Base-by-base conservation (phyloP, 208 protist species). In the Crithidia expoeki region DNA sequence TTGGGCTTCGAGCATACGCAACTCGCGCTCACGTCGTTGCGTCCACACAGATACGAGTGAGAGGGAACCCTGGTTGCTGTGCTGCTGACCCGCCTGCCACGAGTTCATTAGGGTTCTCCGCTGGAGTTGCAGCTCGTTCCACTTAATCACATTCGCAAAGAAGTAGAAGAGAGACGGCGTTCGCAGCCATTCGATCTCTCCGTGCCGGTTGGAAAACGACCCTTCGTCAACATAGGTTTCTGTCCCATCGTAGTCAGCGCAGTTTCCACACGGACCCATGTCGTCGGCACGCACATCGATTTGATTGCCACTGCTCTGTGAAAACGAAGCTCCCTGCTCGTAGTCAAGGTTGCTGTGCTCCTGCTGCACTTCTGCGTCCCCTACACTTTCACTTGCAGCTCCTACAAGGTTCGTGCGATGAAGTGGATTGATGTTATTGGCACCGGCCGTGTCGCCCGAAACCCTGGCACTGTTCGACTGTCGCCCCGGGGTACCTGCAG, bases 141-240 rank as follows among this genome's bases (percentile, higher is more conserved):
- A 76, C 56, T 82, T 80, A 30, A 90, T 89, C 27, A 94, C 64
- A 50, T 76, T 81, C 19, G 81, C 78, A 28, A 80, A 80, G 32
- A 94, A 75, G 50, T 83, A 91, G 65, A 91, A 94, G 21, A 94
- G 60, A 42, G 72, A 82, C 7, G 88, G 85, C 6, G 81, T 75
- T 21, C 83, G 71, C 27, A 94, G 62, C 85, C 88, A 94, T 67
- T 89, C 76, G 21, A 71, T 21, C 40, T 65, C 72, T 9, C 63
- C 63, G 14, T 23, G 55, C 17, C 61, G 62, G 27, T 55, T 67
- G 16, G 53, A 38, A 38, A 76, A 61, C 7, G 47, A 71, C 42
- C 57, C 53, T 4, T 67, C 63, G 33, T 66, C 57, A 12, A 11
- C 46, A 11, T 69, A 40, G n/a, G 44, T 46, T 10, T 53, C 56